Evolutionary conservation across 441 rosid species (phyloP).

Genomic region (Hura crepitans): DNA sequence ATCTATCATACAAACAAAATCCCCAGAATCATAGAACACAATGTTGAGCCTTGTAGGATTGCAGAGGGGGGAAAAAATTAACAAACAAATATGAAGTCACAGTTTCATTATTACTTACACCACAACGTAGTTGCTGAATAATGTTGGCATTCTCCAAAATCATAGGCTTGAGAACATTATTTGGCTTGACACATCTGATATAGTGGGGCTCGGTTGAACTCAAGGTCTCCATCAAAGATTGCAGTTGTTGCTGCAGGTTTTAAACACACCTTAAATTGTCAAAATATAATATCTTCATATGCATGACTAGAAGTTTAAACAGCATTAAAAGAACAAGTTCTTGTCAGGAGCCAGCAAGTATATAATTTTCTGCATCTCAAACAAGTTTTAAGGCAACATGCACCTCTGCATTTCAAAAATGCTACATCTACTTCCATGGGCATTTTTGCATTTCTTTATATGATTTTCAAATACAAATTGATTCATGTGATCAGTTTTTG

Average conservation of each 20-base stretch:
- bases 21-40: too few relatives aligned
- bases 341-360: background rate
- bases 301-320: too few relatives aligned
- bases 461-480: background rate
- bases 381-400: background rate
- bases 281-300: constrained; percentile 21
- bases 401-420: background rate
- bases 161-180: constrained; percentile 87
- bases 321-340: too few relatives aligned
- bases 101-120: constrained; percentile 88
- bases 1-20: too few relatives aligned
- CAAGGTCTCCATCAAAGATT: constrained; percentile 80
- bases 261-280: constrained; percentile 24
- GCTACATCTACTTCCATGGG: background rate
- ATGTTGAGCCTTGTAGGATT: too few relatives aligned
- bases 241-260: constrained; percentile 82
- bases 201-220: constrained; percentile 97
- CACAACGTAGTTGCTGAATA: constrained; percentile 97
- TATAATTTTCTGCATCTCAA: background rate
- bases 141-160: constrained; percentile 91
- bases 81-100: too few relatives aligned
- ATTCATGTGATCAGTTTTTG: background rate
- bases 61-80: too few relatives aligned
- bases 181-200: constrained; percentile 97
- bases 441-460: constrained; percentile 8